These are phyloP conservation scores for Mortierella antarctica DNA, from an alignment of 192 early-diverging fungal genomes.

Conservation along the genomic window DNA sequence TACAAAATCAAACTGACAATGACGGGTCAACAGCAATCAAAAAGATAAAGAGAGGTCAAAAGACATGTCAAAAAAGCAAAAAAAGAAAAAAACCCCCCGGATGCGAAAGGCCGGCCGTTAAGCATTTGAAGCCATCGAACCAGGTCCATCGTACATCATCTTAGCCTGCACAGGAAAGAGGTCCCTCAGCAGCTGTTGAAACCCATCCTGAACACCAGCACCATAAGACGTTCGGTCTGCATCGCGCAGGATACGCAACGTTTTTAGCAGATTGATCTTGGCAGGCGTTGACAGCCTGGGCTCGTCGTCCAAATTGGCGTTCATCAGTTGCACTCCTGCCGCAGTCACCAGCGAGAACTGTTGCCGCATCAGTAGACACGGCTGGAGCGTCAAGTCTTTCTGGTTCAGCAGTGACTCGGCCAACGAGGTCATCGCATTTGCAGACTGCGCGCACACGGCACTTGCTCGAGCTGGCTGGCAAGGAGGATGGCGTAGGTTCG, in stretches of 20 bases:
- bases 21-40: not conserved
- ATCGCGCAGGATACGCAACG: conserved; percentile 45
- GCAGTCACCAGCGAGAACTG: conserved; percentile 48
- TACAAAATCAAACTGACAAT: not conserved
- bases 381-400: conserved; percentile 30
- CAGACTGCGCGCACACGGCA: conserved; percentile 43
- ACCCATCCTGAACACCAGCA: conserved; percentile 29
- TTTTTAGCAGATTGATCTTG: conserved; percentile 50
- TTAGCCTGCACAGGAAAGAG: conserved; percentile 42
- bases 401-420: conserved; percentile 48
- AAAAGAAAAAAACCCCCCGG: not conserved
- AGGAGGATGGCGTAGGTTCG: conserved; percentile 47
- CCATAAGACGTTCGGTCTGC: conserved; percentile 45
- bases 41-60: not conserved
- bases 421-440: conserved; percentile 50
- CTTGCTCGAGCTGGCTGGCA: conserved; percentile 41
- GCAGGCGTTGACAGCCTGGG: conserved; percentile 48
- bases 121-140: not conserved
- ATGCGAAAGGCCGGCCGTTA: not conserved
- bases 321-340: conserved; percentile 46
- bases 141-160: conserved; percentile 29
- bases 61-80: not conserved
- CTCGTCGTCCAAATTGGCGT: conserved; percentile 47
- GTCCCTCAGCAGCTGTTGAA: conserved; percentile 38
- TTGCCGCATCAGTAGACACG: conserved; percentile 46